Conservation (phyloP, 805 yeast species). For the Zygosaccharomyces siamensis region DNA sequence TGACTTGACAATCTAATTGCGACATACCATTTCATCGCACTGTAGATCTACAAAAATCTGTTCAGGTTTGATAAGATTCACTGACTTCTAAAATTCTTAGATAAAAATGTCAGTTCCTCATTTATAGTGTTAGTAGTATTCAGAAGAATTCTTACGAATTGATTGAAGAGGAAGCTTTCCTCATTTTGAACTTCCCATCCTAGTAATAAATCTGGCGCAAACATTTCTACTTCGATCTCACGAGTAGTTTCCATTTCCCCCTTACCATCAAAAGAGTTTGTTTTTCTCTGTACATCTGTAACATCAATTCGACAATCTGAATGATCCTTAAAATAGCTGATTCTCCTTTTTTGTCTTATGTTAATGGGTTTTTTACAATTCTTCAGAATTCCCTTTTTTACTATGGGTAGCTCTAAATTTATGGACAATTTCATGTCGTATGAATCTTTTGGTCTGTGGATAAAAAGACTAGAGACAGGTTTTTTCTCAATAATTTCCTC, state of each 20-base stretch:
- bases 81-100: conserved; percentile 2
- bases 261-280: conserved; percentile 14
- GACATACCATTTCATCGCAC: too few species aligned
- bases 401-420: conserved; percentile 60
- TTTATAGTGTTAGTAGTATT: conserved; percentile 45
- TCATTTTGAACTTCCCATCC: conserved; percentile 34
- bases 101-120: conserved; percentile 19
- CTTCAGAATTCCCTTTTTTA: conserved; percentile 46
- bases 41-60: too few species aligned
- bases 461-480: conserved; percentile 58
- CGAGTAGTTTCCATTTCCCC: conserved; percentile 20
- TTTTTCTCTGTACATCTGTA: conserved; percentile 35
- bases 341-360: conserved; percentile 62
- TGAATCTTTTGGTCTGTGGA: conserved; percentile 65
- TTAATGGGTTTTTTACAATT: conserved; percentile 45
- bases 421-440: conserved; percentile 69
- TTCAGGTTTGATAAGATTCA: neutral
- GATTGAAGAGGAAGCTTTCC: conserved; percentile 49
- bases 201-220: conserved; percentile 33
- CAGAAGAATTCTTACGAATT: conserved; percentile 45
- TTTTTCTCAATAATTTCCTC: conserved; percentile 62
- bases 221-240: conserved; percentile 46
- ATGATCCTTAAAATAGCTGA: conserved; percentile 55
- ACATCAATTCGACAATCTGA: conserved; percentile 63
- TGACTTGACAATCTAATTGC: too few species aligned